phyloP scores from a whole-genome alignment of 805 yeast genomes.

The Yamadazyma ubonensis region DNA sequence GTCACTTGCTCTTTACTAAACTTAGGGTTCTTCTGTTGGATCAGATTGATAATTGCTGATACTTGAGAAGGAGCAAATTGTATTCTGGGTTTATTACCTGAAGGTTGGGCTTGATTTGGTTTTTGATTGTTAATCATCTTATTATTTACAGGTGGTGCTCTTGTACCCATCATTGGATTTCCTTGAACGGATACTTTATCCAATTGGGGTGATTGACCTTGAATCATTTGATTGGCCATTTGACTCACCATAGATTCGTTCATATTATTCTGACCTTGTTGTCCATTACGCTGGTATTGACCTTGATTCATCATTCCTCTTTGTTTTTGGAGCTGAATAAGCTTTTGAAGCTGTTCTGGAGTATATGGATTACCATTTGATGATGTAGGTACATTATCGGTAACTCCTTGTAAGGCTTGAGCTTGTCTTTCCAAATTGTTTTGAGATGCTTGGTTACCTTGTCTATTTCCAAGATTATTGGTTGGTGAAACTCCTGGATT shows the following conservation, averaged over 20 bases:
- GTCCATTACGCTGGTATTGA: constrained; percentile 20
- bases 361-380: constrained; percentile 60
- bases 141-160: constrained; percentile 14
- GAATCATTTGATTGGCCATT: constrained; percentile 6
- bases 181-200: constrained; percentile 1
- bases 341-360: constrained; percentile 58
- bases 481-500: constrained; percentile 10
- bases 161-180: constrained; percentile 17
- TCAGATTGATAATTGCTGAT: constrained; percentile 60
- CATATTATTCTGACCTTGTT: constrained; percentile 1
- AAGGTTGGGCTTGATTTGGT: constrained; percentile 16
- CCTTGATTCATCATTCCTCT: constrained; percentile 45
- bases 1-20: constrained; percentile 64
- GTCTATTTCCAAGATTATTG: constrained; percentile 4
- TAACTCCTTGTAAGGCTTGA: constrained; percentile 16
- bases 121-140: constrained; percentile 5
- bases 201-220: constrained; percentile 4
- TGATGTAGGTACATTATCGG: constrained; percentile 32
- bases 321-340: constrained; percentile 53
- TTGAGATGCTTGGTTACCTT: neutral
- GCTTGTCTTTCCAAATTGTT: constrained; percentile 1
- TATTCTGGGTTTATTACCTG: constrained; percentile 29
- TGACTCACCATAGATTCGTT: constrained; percentile 4
- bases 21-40: constrained; percentile 64
- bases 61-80: constrained; percentile 62